Percentiles rank a stretch among this genome's conserved stretches.
These are phyloP conservation scores for Bothriochloa decipiens DNA, from an alignment of 176 grass and related monocot species.

Conservation along the genomic window DNA sequence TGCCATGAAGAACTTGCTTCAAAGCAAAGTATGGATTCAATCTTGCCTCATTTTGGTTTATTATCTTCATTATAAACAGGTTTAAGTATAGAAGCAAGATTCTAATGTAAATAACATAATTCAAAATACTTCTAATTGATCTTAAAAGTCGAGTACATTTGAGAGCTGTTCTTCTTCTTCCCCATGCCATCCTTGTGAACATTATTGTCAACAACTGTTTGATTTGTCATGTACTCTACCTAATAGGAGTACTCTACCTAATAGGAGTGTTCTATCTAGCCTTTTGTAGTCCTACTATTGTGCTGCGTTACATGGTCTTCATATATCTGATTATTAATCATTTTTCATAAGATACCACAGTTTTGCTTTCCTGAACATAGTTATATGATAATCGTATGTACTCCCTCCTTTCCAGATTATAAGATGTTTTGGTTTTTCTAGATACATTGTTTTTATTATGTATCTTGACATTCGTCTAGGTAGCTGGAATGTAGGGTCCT, in stretches of 20 bases:
- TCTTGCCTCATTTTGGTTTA: conserved; percentile 26
- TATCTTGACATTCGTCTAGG: not conserved
- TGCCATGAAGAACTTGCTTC: conserved; percentile 84
- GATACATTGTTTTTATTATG: not conserved
- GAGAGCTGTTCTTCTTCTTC: not conserved
- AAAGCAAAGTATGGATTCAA: conserved; percentile 74
- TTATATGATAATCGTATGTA: not conserved
- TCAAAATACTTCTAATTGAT: not conserved
- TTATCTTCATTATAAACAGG: conserved; percentile 16
- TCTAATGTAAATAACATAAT: conserved; percentile 25
- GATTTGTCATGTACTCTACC: not conserved
- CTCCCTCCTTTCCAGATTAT: not conserved
- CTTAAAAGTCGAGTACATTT: not conserved
- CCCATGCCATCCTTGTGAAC: conserved; percentile 17
- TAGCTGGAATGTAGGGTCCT: too few species aligned
- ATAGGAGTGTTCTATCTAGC: not conserved
- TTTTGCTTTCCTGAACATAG: conserved; percentile 17
- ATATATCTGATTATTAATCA: conserved; percentile 22
- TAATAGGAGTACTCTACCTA: not conserved
- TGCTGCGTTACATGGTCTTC: not conserved
- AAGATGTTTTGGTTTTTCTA: not conserved
- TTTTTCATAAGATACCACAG: not conserved
- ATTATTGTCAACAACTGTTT: conserved; percentile 11
- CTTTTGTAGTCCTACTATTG: conserved; percentile 12
- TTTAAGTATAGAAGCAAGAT: conserved; percentile 18